Evolutionary conservation across 2,329 filamentous ascomycete genomes (phyloP).

Genomic region (Calonectria leucothoes): DNA sequence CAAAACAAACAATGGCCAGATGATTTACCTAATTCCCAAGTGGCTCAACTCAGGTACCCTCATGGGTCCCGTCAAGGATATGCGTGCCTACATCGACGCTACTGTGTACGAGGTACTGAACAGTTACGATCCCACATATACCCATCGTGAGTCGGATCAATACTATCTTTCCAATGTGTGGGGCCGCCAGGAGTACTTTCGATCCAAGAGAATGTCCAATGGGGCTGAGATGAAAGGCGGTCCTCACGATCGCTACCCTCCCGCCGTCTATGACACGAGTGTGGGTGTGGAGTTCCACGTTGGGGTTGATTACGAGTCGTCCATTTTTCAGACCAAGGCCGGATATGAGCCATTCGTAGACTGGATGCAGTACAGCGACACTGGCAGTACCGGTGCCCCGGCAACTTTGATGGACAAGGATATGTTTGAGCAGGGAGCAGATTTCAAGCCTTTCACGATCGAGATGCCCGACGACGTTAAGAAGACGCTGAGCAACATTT

Average conservation of each 20-base stretch:
- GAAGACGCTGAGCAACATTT: constrained; percentile 44
- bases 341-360: constrained; percentile 49
- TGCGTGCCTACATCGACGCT: constrained; percentile 41
- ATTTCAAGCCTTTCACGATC: constrained; percentile 46
- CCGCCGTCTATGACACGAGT: constrained; percentile 6
- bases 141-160: constrained; percentile 54
- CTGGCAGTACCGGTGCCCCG: constrained; percentile 20
- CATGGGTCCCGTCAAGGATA: constrained; percentile 51
- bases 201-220: constrained; percentile 36
- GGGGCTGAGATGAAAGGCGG: constrained; percentile 15
- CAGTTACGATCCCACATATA: constrained; percentile 45
- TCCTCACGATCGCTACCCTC: constrained; percentile 19
- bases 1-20: constrained; percentile 47
- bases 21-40: constrained; percentile 47
- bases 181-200: constrained; percentile 55
- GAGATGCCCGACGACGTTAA: constrained; percentile 47
- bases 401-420: constrained; percentile 38
- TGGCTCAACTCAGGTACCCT: constrained; percentile 60
- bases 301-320: constrained; percentile 54
- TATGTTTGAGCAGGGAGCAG: constrained; percentile 36
- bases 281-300: constrained; percentile 48
- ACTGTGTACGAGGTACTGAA: constrained; percentile 46
- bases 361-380: constrained; percentile 46
- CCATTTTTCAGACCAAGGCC: constrained; percentile 53
- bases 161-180: constrained; percentile 56